phyloP scores from a whole-genome alignment of 805 yeast species.

The Pichia pseudocactophila region DNA sequence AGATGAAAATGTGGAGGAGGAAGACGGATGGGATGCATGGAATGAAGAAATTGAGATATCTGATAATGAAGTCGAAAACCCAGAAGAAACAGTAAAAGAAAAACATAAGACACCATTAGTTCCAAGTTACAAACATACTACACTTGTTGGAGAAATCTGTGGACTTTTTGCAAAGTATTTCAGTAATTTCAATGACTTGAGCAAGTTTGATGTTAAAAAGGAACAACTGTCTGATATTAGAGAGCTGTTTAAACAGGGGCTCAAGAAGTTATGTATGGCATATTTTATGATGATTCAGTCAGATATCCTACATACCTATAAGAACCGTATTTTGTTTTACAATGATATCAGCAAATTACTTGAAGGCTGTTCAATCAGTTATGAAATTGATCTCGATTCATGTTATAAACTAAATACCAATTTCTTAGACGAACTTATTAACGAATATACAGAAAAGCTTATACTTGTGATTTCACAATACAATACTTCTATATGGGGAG shows the following conservation, averaged over 20 bases:
- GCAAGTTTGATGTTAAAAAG: constrained; percentile 3
- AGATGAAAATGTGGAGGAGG: constrained; percentile 21
- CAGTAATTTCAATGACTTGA: constrained; percentile 14
- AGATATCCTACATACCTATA: constrained; percentile 14
- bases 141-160: constrained; percentile 12
- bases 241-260: constrained; percentile 17
- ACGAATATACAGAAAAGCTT: constrained; percentile 7
- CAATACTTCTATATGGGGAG: constrained; percentile 13
- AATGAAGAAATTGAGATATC: constrained; percentile 12
- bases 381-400: constrained; percentile 15
- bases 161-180: constrained; percentile 15
- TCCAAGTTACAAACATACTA: constrained; percentile 15
- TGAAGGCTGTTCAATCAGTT: constrained; percentile 15
- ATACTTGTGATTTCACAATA: constrained; percentile 12
- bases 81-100: not conserved
- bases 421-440: constrained; percentile 11
- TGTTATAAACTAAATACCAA: constrained; percentile 18
- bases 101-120: constrained; percentile 8
- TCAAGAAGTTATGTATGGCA: constrained; percentile 21
- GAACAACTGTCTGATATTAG: constrained; percentile 17
- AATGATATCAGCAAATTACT: constrained; percentile 25
- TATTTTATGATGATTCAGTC: constrained; percentile 22
- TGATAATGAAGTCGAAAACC: not conserved
- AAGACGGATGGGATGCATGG: constrained; percentile 23
- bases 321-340: constrained; percentile 22